phyloP scores from a whole-genome alignment of 1,284 basidiomycete genomes.

The Coniferiporia sulphurascens region DNA sequence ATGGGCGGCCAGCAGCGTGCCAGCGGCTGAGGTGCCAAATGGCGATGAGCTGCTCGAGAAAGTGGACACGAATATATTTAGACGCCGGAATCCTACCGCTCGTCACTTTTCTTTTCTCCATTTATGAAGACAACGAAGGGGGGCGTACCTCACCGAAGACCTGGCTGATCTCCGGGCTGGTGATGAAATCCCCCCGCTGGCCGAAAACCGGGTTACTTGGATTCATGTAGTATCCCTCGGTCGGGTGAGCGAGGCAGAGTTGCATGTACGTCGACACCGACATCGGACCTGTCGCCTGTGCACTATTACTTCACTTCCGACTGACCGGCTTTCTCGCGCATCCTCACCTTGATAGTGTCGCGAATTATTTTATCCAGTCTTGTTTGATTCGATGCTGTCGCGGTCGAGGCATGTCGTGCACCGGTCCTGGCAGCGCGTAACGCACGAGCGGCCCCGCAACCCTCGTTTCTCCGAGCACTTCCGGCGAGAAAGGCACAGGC shows the following conservation, averaged over 20 bases:
- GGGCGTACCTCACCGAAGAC: slow-evolving; percentile 88
- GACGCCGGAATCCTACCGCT: slow-evolving; percentile 21
- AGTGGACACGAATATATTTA: background rate
- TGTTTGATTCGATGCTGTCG: background rate
- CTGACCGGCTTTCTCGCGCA: background rate
- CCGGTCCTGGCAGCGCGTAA: background rate
- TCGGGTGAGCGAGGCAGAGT: slow-evolving; percentile 82
- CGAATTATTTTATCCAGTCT: slow-evolving; percentile 57
- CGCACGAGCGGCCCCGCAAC: background rate
- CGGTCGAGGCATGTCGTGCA: slow-evolving; percentile 1
- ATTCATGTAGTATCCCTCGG: slow-evolving; percentile 86
- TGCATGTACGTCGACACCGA: slow-evolving; percentile 87
- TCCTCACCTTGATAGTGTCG: slow-evolving; percentile 60
- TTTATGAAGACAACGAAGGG: slow-evolving; percentile 12
- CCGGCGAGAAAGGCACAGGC: background rate
- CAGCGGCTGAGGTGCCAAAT: slow-evolving; percentile 86
- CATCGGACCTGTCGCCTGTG: slow-evolving; percentile 80
- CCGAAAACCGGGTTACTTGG: slow-evolving; percentile 77
- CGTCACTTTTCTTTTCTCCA: slow-evolving; percentile 31
- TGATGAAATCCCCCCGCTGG: slow-evolving; percentile 88
- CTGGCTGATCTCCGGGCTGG: slow-evolving; percentile 95
- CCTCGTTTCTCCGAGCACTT: background rate
- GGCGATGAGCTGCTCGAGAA: slow-evolving; percentile 60
- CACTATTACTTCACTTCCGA: background rate
- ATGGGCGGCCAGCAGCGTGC: slow-evolving; percentile 50